Base-by-base conservation (phyloP, 176 grass and related monocot species). In the Zoysia japonica region DNA sequence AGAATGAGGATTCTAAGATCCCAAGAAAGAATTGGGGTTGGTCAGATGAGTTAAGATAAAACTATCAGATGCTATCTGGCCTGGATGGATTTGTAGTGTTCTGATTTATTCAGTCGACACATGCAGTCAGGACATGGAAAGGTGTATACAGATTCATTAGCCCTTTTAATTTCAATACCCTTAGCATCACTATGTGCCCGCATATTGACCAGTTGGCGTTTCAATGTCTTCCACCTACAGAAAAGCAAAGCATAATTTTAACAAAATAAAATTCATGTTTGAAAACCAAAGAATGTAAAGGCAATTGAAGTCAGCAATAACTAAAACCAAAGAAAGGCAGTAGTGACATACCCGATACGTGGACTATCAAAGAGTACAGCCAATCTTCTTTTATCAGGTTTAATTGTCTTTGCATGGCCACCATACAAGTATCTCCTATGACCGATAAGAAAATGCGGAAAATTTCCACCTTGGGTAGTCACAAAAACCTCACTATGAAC, bases 381-480 rank as follows among this genome's bases (percentile, higher is more conserved):
- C 62, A 99, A 84, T 85, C 91, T 95, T 89, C 96, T 89, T 88
- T 99, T 99, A 68, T 99, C 92, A 45, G 96, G 96, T 65, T 99
- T 99, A 78, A 99, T 95, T 62, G 96, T 95, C 78, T 96, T 99
- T 2, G 96, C 89, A 83, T 99, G 96, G 10, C 96, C 92, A 66
- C 79, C 92, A 86, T 93, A 99, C 72, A 96, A 61, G 77, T 93
- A 93, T 88, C 88, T 89, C 83, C 96, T 92, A 84, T 99, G 96
- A 61, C 96, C 96, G 44, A 96, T 70, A 74, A 96, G 82, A 44
- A 99, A 95, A 67, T 99, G 92, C 62, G 96, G 92, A 71, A 99
- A 99, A 83, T 96, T 99, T 74, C 96, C 92, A 57, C 96, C 96
- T 93, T 99, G 96, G 17, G 96, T 96, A 44, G 96, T 96, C 78